A percentile compares a stretch with the other conserved stretches of the same genome.
These are phyloP conservation scores for Sugiyamaella qingdaonensis DNA, from an alignment of 805 yeast genomes.

Conservation along the genomic window DNA sequence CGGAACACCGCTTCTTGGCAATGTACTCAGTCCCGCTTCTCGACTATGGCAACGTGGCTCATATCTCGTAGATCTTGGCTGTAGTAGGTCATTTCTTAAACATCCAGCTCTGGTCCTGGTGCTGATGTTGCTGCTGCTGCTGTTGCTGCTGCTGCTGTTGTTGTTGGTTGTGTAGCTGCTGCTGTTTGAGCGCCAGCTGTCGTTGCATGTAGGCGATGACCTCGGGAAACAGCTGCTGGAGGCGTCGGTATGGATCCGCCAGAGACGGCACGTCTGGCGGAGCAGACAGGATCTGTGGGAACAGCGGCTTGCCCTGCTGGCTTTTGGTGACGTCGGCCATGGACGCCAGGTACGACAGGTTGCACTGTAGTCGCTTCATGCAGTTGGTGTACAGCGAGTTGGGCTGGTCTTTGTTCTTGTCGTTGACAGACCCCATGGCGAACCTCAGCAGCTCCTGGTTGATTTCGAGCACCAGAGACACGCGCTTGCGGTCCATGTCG, in stretches of 20 bases:
- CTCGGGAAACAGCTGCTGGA: constrained; percentile 32
- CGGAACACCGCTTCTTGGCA: background rate
- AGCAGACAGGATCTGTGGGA: constrained; percentile 31
- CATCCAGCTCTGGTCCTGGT: background rate
- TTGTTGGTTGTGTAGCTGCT: constrained; percentile 22
- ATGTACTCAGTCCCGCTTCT: no score
- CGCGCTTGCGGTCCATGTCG: constrained; percentile 29
- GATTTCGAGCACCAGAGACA: constrained; percentile 29
- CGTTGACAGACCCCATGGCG: constrained; percentile 18
- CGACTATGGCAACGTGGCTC: no score
- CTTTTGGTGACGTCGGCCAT: constrained; percentile 26
- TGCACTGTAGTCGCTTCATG: constrained; percentile 34
- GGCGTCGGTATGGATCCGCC: constrained; percentile 28
- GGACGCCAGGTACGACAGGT: constrained; percentile 33
- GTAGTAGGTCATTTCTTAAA: background rate
- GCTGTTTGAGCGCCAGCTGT: constrained; percentile 23
- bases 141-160: constrained; percentile 24
- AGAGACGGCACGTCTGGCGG: constrained; percentile 31
- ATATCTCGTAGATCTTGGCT: background rate
- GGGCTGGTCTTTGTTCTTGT: constrained; percentile 17
- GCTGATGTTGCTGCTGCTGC: constrained; percentile 16
- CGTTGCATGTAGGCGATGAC: constrained; percentile 21
- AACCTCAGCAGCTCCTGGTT: constrained; percentile 29
- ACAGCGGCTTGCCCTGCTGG: constrained; percentile 17
- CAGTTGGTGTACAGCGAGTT: constrained; percentile 24